A percentile compares a stretch with the other conserved stretches of the same genome.
Evolutionary conservation across 208 protist genomes (phyloP).

Genomic region (Vickermania ingenoplastis): DNA sequence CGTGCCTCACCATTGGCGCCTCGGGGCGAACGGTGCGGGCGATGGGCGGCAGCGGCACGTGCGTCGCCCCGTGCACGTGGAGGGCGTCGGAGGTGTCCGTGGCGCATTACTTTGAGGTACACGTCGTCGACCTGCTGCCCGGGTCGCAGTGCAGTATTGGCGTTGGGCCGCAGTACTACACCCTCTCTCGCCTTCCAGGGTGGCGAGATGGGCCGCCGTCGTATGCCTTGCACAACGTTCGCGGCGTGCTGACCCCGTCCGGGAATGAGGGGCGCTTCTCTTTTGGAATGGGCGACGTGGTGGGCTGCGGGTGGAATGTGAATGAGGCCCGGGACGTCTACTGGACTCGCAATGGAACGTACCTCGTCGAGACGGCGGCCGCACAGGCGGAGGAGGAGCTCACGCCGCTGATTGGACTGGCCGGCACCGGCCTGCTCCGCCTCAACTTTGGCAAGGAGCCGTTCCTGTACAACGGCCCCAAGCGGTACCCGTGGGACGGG

Average conservation of each 20-base stretch:
- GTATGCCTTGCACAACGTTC: conserved; percentile 61
- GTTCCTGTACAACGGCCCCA: conserved; percentile 30
- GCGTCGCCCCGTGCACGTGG: conserved; percentile 56
- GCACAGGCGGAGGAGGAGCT: conserved; percentile 12
- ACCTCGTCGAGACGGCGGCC: conserved; percentile 25
- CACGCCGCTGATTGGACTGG: conserved; percentile 68
- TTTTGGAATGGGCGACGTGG: conserved; percentile 68
- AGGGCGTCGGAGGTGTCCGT: conserved; percentile 3
- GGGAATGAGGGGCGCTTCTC: conserved; percentile 39
- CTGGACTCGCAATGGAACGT: conserved; percentile 80
- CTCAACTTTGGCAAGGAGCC: conserved; percentile 76
- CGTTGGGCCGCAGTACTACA: conserved; percentile 66
- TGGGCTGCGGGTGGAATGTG: conserved; percentile 79
- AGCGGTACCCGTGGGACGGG: not conserved
- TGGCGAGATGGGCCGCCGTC: conserved; percentile 45
- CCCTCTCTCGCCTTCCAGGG: conserved; percentile 71
- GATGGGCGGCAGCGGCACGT: conserved; percentile 49
- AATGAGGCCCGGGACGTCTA: conserved; percentile 38
- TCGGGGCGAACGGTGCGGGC: conserved; percentile 45
- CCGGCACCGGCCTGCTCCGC: conserved; percentile 53
- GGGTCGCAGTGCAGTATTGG: conserved; percentile 59
- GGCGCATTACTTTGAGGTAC: conserved; percentile 83
- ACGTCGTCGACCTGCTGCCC: conserved; percentile 55
- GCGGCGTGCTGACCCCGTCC: conserved; percentile 56
- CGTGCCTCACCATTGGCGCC: conserved; percentile 34